Conservation (phyloP, 257 asterid genomes). For the Marsdenia floribunda region DNA sequence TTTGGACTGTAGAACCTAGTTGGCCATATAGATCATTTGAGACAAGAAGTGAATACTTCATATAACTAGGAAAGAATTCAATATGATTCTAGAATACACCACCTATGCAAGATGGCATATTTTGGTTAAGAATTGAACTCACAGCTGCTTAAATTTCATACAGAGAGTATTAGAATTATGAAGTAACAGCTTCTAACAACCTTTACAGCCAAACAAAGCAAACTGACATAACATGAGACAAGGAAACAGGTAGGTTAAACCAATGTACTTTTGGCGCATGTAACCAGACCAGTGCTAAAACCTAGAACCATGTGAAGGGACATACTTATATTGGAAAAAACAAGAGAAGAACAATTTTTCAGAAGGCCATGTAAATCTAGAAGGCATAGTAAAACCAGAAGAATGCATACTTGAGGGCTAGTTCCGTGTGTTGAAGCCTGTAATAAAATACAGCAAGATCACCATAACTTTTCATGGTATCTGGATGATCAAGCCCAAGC, state of each 20-base stretch:
- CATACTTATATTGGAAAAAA: neutral
- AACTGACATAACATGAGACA: neutral
- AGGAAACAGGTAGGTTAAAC: neutral
- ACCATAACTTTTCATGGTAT: slow-evolving; percentile 94
- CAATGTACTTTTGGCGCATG: neutral
- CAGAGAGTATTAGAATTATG: neutral
- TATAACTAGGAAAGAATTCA: neutral
- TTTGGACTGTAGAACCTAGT: neutral
- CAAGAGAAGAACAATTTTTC: neutral
- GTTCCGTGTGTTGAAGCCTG: slow-evolving; percentile 89
- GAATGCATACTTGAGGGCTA: slow-evolving; percentile 78
- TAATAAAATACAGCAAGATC: slow-evolving; percentile 96
- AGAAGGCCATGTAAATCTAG: neutral
- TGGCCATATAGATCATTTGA: neutral
- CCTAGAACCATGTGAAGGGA: neutral
- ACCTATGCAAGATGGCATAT: neutral
- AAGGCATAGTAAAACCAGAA: slow-evolving; percentile 14
- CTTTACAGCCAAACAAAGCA: neutral
- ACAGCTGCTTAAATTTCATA: neutral
- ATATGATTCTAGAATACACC: neutral
- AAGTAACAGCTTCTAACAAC: neutral
- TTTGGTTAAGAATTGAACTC: neutral
- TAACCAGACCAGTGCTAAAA: neutral
- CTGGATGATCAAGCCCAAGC: slow-evolving; percentile 94
- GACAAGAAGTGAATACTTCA: neutral